phyloP scores from a whole-genome alignment of 164 flowering plant species.

The grape (Vitis vinifera) region DNA sequence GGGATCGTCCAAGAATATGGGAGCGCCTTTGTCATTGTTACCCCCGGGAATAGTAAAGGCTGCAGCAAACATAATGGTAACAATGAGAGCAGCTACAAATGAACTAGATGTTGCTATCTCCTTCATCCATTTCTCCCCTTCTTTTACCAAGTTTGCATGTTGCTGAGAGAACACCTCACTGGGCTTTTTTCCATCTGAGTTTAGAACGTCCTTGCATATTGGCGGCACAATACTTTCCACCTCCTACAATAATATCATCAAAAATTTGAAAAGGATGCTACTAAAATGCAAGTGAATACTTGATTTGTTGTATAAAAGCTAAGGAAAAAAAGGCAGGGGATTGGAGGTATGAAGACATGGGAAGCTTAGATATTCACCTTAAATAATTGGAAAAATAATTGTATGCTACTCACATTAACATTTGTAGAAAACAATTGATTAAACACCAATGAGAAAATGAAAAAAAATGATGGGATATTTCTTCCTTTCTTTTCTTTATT shows the following conservation, averaged over 20 bases:
- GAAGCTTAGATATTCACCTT: no score
- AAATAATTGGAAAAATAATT: no score
- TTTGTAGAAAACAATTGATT: no score
- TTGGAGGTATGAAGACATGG: no score
- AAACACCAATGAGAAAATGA: no score
- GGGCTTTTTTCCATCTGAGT: constrained; percentile 10
- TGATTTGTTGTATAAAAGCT: no score
- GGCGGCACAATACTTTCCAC: constrained; percentile 32
- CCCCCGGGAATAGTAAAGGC: constrained; percentile 28
- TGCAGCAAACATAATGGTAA: constrained; percentile 23
- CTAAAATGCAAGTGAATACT: no score
- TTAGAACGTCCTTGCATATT: neutral
- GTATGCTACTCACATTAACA: no score
- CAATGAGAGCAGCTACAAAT: constrained; percentile 24
- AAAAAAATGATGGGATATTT: no score
- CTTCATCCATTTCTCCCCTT: constrained; percentile 30
- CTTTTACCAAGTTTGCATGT: constrained; percentile 8
- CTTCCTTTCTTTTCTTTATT: no score
- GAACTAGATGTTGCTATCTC: constrained; percentile 6
- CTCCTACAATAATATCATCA: constrained; percentile 8
- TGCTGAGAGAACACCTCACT: constrained; percentile 20
- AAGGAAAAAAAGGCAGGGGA: no score
- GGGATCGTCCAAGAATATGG: neutral
- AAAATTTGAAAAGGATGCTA: no score
- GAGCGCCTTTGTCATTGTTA: constrained; percentile 1